Conservation (phyloP, 148 eudicot genomes). For the Bassia scoparia region DNA sequence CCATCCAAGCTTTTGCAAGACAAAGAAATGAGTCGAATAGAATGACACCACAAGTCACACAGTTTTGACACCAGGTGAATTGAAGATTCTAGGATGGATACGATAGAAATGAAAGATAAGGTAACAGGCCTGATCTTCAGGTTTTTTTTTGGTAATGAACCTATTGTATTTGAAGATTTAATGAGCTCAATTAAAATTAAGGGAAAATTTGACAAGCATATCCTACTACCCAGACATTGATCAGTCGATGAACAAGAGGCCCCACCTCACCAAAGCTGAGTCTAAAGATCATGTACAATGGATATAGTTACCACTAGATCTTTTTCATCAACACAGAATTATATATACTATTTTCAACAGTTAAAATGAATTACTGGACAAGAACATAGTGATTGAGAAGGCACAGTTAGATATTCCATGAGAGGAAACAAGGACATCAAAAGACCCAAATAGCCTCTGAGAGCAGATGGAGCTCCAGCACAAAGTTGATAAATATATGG, state of each 20-base stretch:
- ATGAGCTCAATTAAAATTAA: too few species aligned
- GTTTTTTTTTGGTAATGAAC: too few species aligned
- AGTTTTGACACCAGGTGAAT: not conserved
- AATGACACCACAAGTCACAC: too few species aligned
- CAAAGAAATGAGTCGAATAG: not conserved
- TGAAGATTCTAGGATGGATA: not conserved
- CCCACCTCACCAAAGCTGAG: constrained; percentile 1
- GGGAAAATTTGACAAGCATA: not conserved
- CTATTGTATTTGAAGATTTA: too few species aligned
- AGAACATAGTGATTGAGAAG: constrained; percentile 5
- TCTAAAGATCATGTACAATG: not conserved
- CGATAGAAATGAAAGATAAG: not conserved
- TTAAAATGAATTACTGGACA: too few species aligned
- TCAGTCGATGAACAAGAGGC: not conserved
- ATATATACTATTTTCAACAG: too few species aligned
- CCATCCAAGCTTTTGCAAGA: too few species aligned
- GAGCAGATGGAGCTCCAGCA: constrained; percentile 79
- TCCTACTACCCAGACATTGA: not conserved
- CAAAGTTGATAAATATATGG: constrained; percentile 98
- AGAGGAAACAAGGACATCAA: not conserved
- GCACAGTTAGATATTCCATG: not conserved
- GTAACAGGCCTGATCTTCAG: not conserved
- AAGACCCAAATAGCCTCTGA: constrained; percentile 56
- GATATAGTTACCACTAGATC: not conserved
- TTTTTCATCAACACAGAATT: not conserved